Percentiles rank a stretch among this genome's conserved stretches.
Evolutionary conservation across 129 eudicot genomes (phyloP).

Genomic region (Pulicaria dysenterica): DNA sequence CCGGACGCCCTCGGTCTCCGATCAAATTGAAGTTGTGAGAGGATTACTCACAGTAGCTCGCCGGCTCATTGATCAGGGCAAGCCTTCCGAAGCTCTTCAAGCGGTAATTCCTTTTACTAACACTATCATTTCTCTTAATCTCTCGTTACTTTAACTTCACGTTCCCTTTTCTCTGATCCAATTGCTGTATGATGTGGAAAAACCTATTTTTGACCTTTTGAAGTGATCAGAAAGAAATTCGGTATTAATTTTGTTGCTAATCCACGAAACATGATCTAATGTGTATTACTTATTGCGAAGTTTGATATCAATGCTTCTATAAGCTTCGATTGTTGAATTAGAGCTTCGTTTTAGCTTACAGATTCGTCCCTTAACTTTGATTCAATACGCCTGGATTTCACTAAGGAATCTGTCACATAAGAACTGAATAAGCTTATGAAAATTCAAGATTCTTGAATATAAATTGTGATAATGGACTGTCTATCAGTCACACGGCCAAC

Average conservation of each 20-base stretch:
- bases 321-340: background rate
- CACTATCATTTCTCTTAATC: background rate
- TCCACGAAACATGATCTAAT: background rate
- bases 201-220: constrained; percentile 6
- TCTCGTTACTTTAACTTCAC: background rate
- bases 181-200: background rate
- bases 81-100: constrained; percentile 80
- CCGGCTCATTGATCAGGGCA: constrained; percentile 66
- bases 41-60: constrained; percentile 65
- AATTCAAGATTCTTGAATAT: background rate
- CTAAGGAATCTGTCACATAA: background rate
- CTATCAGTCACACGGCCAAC: no score
- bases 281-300: background rate
- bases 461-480: background rate
- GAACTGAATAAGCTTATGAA: background rate
- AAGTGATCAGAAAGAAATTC: constrained; percentile 20
- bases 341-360: background rate
- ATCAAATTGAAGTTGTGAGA: constrained; percentile 41
- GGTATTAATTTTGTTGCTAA: constrained; percentile 11
- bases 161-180: background rate
- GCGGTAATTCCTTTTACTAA: constrained; percentile 48
- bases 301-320: constrained; percentile 4
- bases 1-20: constrained; percentile 27
- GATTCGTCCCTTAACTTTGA: constrained; percentile 1
- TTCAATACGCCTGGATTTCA: background rate